Percentiles rank a stretch among this genome's conserved stretches.
phyloP scores from a whole-genome alignment of 208 protist species.

The Crithidia fasciculata region DNA sequence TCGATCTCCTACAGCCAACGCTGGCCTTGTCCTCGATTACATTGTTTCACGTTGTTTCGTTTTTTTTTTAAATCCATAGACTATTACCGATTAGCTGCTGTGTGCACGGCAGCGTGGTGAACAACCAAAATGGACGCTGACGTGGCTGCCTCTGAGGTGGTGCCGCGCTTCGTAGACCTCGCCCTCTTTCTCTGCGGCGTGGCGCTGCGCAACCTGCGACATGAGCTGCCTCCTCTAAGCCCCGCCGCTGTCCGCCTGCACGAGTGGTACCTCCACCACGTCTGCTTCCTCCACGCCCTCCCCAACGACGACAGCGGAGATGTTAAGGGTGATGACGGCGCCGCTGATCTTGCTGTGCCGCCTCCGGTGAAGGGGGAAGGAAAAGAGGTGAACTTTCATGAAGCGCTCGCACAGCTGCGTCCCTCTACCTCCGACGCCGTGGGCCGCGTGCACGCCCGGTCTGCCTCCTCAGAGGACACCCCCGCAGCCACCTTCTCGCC shows the following conservation, averaged over 20 bases:
- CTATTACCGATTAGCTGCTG: too few relatives aligned
- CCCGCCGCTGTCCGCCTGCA: conserved; percentile 29
- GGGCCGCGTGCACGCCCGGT: conserved; percentile 7
- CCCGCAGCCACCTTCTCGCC: not conserved
- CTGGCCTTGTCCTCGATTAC: too few relatives aligned
- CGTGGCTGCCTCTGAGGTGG: conserved; percentile 22
- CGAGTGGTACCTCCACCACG: conserved; percentile 54
- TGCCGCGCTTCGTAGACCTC: conserved; percentile 60
- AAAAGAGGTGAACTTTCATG: conserved; percentile 31
- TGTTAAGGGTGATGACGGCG: not conserved
- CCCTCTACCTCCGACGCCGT: not conserved
- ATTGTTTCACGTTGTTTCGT: too few relatives aligned
- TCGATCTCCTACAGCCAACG: too few relatives aligned
- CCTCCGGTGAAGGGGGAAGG: not conserved
- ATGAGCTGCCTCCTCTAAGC: conserved; percentile 16
- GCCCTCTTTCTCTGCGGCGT: conserved; percentile 62
- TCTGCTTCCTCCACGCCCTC: conserved; percentile 47
- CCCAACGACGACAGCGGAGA: conserved; percentile 24
- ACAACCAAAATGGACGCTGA: conserved; percentile 16
- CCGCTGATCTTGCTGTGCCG: not conserved
- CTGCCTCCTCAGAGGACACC: not conserved
- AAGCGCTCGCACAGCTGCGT: conserved; percentile 12
- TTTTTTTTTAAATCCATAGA: too few relatives aligned
- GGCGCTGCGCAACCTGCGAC: conserved; percentile 34
- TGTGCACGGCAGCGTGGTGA: too few relatives aligned